These are phyloP conservation scores for Cinnamomum chago DNA, from an alignment of 164 flowering plant species.

Conservation along the genomic window DNA sequence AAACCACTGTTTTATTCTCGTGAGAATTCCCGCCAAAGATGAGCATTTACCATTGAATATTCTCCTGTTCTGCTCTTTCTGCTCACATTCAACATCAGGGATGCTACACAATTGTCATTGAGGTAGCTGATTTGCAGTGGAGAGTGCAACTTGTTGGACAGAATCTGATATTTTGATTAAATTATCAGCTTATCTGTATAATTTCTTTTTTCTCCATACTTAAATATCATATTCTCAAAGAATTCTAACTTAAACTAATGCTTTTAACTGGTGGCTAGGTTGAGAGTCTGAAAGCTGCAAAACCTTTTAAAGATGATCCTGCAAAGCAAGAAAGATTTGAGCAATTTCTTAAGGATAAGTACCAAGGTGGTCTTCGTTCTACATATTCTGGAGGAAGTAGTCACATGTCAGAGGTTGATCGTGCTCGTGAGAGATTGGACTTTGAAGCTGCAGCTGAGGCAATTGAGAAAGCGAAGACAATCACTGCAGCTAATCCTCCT, in stretches of 20 bases:
- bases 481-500: conserved; percentile 23
- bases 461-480: conserved; percentile 50
- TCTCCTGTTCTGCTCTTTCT: neutral
- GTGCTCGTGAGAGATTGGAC: conserved; percentile 93
- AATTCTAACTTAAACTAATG: neutral
- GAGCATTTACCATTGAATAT: too few relatives aligned
- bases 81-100: neutral
- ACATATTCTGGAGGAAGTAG: conserved; percentile 52
- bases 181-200: neutral
- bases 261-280: neutral
- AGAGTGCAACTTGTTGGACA: neutral
- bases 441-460: conserved; percentile 96
- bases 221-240: neutral
- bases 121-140: too few relatives aligned
- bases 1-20: too few relatives aligned
- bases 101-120: too few relatives aligned
- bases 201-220: neutral
- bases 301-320: conserved; percentile 80
- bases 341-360: conserved; percentile 83
- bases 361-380: conserved; percentile 84
- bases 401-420: conserved; percentile 77
- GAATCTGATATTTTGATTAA: neutral
- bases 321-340: conserved; percentile 91
- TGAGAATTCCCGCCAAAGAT: too few relatives aligned
- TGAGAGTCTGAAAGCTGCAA: conserved; percentile 41